Conservation (phyloP, 371 early-diverging fungal species). For the Zancudomyces culisetae region DNA sequence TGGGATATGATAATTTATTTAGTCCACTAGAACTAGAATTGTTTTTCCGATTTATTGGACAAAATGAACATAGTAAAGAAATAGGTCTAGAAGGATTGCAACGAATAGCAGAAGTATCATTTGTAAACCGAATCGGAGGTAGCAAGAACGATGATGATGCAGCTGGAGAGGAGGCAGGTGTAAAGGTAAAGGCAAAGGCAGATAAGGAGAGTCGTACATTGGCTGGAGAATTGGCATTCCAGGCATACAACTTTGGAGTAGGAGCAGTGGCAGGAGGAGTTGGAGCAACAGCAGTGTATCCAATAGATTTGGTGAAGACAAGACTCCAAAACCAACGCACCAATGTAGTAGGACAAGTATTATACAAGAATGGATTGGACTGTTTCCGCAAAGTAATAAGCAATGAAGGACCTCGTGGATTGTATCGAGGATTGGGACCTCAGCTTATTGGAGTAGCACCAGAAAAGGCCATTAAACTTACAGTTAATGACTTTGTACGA, state of each 20-base stretch:
- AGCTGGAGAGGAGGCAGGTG: too few relatives aligned
- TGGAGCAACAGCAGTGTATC: slow-evolving; percentile 90
- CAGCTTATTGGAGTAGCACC: slow-evolving; percentile 93
- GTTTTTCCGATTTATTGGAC: not conserved
- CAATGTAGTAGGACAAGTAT: slow-evolving; percentile 70
- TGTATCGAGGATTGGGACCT: slow-evolving; percentile 91
- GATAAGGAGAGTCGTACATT: slow-evolving; percentile 6
- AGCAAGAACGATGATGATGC: not conserved
- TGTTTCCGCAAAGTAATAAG: slow-evolving; percentile 85
- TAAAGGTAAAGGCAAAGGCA: slow-evolving; percentile 9
- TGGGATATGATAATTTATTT: not conserved
- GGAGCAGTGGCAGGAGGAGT: slow-evolving; percentile 90
- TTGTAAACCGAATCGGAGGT: not conserved
- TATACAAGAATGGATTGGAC: slow-evolving; percentile 84
- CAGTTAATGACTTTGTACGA: slow-evolving; percentile 86
- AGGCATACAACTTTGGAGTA: slow-evolving; percentile 41
- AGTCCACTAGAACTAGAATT: slow-evolving; percentile 2
- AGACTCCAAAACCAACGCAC: slow-evolving; percentile 96
- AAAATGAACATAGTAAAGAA: not conserved
- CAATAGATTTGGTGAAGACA: slow-evolving; percentile 94
- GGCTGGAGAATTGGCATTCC: slow-evolving; percentile 9
- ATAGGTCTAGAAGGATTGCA: not conserved
- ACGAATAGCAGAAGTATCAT: not conserved
- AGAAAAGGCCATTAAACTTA: slow-evolving; percentile 96
- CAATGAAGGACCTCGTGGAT: slow-evolving; percentile 78